phyloP scores from a whole-genome alignment of 2,329 filamentous ascomycete genomes.

The Diaporthe ampelina region DNA sequence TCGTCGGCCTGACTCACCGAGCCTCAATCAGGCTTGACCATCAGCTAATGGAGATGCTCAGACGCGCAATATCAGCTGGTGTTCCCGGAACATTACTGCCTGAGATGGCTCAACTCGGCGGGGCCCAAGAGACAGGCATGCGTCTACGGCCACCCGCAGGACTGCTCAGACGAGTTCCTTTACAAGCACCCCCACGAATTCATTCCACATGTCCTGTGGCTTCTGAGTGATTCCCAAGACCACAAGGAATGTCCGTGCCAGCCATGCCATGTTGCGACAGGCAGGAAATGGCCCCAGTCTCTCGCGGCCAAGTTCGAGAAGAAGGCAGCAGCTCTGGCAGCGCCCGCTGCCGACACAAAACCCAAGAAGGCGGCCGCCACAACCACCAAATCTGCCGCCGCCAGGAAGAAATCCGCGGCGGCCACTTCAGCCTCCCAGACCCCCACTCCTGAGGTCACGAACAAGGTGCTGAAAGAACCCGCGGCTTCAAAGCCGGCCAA shows the following conservation, averaged over 20 bases:
- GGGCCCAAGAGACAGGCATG: conserved; percentile 33
- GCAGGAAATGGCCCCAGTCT: conserved; percentile 35
- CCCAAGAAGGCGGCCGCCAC: conserved; percentile 26
- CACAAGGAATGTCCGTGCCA: conserved; percentile 66
- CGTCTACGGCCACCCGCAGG: conserved; percentile 38
- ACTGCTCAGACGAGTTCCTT: conserved; percentile 48
- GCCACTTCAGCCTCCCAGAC: conserved; percentile 19
- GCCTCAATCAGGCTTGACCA: neutral
- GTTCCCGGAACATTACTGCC: conserved; percentile 38
- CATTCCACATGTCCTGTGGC: conserved; percentile 65
- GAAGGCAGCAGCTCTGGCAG: conserved; percentile 31
- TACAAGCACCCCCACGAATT: conserved; percentile 69
- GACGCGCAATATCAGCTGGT: conserved; percentile 37
- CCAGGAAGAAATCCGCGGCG: conserved; percentile 27
- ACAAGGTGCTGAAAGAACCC: conserved; percentile 33
- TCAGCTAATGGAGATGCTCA: neutral
- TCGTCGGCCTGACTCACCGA: neutral
- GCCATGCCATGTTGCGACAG: conserved; percentile 40
- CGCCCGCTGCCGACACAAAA: conserved; percentile 33
- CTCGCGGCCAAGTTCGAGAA: conserved; percentile 38
- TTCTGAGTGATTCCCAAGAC: conserved; percentile 62
- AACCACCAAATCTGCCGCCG: conserved; percentile 19
- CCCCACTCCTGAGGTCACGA: conserved; percentile 7
- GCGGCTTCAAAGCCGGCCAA: conserved; percentile 27
- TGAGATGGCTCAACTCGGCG: conserved; percentile 34